Base-by-base conservation (phyloP, 345 rosid genomes). In the Stellera chamaejasme region DNA sequence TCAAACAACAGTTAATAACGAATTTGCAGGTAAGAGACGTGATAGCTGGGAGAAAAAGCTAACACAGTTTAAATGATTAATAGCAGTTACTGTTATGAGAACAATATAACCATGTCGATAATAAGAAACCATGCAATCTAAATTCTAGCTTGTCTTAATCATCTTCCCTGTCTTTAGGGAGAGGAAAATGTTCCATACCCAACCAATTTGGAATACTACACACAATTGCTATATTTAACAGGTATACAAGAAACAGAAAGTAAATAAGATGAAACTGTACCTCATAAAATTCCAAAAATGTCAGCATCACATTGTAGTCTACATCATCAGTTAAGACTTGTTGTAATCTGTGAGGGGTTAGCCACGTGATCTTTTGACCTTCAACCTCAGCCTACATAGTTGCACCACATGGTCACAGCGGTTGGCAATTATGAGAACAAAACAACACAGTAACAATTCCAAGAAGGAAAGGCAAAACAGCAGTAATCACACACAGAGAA, bases 251-350 rank as follows among this genome's bases (percentile, higher is more conserved):
- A 32, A 5, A 32, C 7, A 8, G 5, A 32, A 8, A 2, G 39
- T 32, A 32, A 32, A 32, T 32, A 32, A 32, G 39, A 56, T 25
- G 10, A 43, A 52, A 28, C 14, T 60, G 44, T 27, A 90, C 99
- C 97, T 90, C 95, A 54, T 93, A 90, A 74, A 93, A 90, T 68
- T 93, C 97, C 84, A 90, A 67, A 72, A 89, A 93, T 10, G 90
- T 83, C 61, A 87, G 65, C 87, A 93, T 71, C 54, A 93, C 92
- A 59, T 75, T 63, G 60, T 74, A 93, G 70, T 87, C 93, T 65
- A 93, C 90, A 74, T 90, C 99, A 51, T 90, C 90, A 1, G 97
- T 78, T 71, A 87, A 71, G 68, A 87, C 95, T 93, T 90, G 99
- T 66, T 93, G 99, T 59, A 85, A 57, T 2, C 84, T 85, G 59